A percentile compares a stretch with the other conserved stretches of the same genome.
Conservation (phyloP, 345 rosid species). For the Aquilaria malaccensis region DNA sequence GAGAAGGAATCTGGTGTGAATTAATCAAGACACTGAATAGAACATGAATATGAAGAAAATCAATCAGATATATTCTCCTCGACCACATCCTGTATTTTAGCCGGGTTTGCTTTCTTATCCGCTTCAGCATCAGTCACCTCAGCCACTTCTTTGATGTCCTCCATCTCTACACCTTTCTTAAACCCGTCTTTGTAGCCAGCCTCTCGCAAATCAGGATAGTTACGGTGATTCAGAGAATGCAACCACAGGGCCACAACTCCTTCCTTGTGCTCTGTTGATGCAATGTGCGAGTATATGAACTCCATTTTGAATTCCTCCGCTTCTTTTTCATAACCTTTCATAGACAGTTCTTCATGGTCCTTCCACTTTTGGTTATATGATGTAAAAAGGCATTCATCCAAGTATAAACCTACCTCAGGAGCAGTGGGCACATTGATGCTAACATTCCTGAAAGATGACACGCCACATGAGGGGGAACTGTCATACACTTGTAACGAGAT, state of each 20-base stretch:
- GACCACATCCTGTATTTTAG: too few species aligned
- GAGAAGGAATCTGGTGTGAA: too few species aligned
- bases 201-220: conserved; percentile 58
- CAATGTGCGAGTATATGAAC: conserved; percentile 76
- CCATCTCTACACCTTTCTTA: too few species aligned
- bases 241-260: conserved; percentile 84
- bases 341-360: conserved; percentile 81
- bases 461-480: not conserved
- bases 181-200: conserved; percentile 2
- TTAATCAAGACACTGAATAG: too few species aligned
- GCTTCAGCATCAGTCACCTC: too few species aligned
- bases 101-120: too few species aligned
- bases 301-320: conserved; percentile 82
- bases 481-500: not conserved
- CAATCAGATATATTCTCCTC: too few species aligned
- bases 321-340: conserved; percentile 62
- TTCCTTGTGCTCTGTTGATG: conserved; percentile 71
- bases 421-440: conserved; percentile 75
- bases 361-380: conserved; percentile 82
- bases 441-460: conserved; percentile 44
- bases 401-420: conserved; percentile 94
- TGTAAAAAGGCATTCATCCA: conserved; percentile 85
- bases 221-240: conserved; percentile 84
- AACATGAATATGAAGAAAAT: too few species aligned
- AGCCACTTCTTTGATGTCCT: too few species aligned